Evolutionary conservation across 2,329 filamentous ascomycete species (phyloP), one percentile per base, ranked within the genome.

Genomic region (Stemphylium beticola): DNA sequence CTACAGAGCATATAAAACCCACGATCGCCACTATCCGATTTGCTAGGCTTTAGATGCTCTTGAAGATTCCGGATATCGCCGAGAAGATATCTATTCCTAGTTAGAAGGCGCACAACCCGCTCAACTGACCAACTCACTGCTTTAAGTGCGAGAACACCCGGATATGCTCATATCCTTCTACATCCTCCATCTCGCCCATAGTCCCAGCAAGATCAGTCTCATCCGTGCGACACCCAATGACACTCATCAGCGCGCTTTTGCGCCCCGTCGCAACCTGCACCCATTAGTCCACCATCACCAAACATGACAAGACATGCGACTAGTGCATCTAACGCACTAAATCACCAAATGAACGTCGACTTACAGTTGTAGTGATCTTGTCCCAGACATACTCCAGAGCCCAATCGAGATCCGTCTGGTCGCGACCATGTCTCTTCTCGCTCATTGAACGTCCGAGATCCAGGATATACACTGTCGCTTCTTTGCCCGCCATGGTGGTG

Each of bases 331-430:
- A 53, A 62, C 54, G 59, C 58, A 61, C 59, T 57, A 64, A 52
- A 49, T 64, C 57, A 33, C 55, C 50, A 57, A 64, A 62, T 39
- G 62, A 68, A 57, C 55, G 57, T 58, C 58, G 74, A 74, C 83
- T 76, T 75, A 92, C 88, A 3, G 87, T 91, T 7, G 85, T 85
- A 4, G 88, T 88, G 62, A 96, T 90, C 73, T 91, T 95, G 81
- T 98, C 93, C 93, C 93, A 99, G 44, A 98, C 85, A 77, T 96
- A 99, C 58, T 86, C 86, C 86, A 98, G 87, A 42, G 87, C 85
- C 86, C 89, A 99, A 57, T 97, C 91, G 15, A 99, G 84, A 73
- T 98, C 90, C 3, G 89, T 89, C 73, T 93, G 85, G 17, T 80
- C 73, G 62, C 95, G 87, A 22, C 89, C 91, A 77, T 85, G 82